These are phyloP conservation scores for Biscogniauxia marginata DNA, from an alignment of 2,329 filamentous ascomycete genomes.

Conservation along the genomic window DNA sequence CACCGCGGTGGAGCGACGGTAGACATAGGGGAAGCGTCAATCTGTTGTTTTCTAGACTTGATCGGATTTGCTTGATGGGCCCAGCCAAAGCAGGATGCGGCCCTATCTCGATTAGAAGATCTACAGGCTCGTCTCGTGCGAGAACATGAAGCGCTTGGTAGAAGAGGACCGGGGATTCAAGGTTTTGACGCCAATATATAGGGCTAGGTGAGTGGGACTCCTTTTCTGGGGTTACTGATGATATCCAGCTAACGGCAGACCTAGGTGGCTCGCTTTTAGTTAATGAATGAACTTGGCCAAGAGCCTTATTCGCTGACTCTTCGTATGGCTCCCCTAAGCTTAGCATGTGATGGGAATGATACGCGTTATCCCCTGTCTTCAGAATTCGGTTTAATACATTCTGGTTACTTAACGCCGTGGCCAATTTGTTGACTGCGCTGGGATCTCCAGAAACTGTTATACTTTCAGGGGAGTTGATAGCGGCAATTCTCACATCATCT, in stretches of 20 bases:
- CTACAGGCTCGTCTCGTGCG: background rate
- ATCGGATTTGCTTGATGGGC: conserved; percentile 8
- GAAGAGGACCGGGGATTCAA: conserved; percentile 16
- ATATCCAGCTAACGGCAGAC: conserved; percentile 5
- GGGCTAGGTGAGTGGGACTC: background rate
- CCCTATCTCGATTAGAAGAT: conserved; percentile 11
- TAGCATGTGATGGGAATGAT: conserved; percentile 31
- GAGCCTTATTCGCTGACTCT: background rate
- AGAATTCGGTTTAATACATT: conserved; percentile 23
- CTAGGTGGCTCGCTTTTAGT: background rate
- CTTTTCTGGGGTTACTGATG: conserved; percentile 6
- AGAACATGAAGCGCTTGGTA: conserved; percentile 2
- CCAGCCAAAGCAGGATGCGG: conserved; percentile 11
- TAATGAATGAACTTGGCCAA: background rate
- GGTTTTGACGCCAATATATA: conserved; percentile 15
- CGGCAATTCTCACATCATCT: conserved; percentile 5
- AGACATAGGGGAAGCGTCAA: no score
- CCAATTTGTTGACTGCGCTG: conserved; percentile 13
- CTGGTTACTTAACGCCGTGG: conserved; percentile 2
- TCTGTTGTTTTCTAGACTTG: background rate
- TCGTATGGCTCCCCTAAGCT: background rate
- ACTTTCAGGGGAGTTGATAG: conserved; percentile 28
- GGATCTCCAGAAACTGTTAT: conserved; percentile 29
- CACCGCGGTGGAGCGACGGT: no score
- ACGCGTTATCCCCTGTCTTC: conserved; percentile 24